These are phyloP conservation scores for Mucor mucedo DNA, from an alignment of 371 early-diverging fungal genomes.

Conservation along the genomic window DNA sequence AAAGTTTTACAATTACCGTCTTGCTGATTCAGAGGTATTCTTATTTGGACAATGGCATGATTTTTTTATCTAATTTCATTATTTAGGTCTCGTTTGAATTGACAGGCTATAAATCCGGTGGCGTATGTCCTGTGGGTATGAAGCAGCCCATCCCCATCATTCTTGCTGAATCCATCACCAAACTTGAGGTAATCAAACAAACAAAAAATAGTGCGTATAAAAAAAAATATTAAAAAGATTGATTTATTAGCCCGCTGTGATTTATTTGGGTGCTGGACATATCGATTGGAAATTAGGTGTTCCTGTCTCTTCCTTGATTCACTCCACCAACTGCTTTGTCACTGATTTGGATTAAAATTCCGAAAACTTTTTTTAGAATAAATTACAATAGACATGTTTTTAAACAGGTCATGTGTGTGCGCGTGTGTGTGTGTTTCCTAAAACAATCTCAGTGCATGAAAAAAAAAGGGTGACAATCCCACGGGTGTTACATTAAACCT, in stretches of 20 bases:
- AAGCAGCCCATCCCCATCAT: conserved; percentile 64
- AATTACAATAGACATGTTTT: too few species aligned
- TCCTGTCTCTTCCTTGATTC: conserved; percentile 68
- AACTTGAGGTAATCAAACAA: conserved; percentile 46
- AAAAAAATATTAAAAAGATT: too few species aligned
- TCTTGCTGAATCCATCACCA: conserved; percentile 61
- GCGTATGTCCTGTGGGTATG: conserved; percentile 72
- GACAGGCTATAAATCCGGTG: conserved; percentile 76
- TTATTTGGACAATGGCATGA: not conserved
- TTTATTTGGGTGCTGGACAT: conserved; percentile 90
- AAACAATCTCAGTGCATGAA: too few species aligned
- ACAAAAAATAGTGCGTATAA: too few species aligned
- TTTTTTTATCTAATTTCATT: not conserved
- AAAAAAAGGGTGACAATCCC: too few species aligned
- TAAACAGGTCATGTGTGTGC: too few species aligned
- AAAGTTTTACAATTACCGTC: conserved; percentile 65
- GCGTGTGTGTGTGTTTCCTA: too few species aligned
- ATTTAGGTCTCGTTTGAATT: conserved; percentile 50
- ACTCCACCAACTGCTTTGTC: conserved; percentile 60
- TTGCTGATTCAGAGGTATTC: conserved; percentile 51
- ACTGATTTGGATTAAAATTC: conserved; percentile 60
- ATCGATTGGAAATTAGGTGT: conserved; percentile 87
- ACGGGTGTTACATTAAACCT: conserved; percentile 27
- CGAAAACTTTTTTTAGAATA: too few species aligned
- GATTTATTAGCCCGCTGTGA: conserved; percentile 65